A percentile compares a stretch with the other conserved stretches of the same genome.
Evolutionary conservation across 192 early-diverging fungal genomes (phyloP).

Genomic region (Gamsiella multidivaricata): DNA sequence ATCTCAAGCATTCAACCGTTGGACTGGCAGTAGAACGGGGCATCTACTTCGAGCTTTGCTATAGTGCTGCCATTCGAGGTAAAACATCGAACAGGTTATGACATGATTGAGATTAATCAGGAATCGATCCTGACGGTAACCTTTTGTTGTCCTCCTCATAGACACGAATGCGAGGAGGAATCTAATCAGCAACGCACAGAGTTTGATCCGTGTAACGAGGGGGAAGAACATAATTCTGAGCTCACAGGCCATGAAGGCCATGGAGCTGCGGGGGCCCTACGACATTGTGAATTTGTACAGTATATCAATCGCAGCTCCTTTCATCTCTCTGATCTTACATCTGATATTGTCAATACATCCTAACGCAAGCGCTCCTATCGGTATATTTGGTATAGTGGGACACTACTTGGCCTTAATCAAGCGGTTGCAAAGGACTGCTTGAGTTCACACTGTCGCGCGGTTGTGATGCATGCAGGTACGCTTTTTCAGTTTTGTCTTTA

Average conservation of each 20-base stretch:
- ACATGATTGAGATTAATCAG: not conserved
- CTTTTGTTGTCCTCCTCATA: constrained; percentile 28
- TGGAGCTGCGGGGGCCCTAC: constrained; percentile 79
- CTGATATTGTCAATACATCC: too few species aligned
- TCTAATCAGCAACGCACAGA: constrained; percentile 73
- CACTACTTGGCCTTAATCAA: constrained; percentile 70
- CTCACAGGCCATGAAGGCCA: constrained; percentile 72
- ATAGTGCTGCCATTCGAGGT: constrained; percentile 75
- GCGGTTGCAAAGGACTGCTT: constrained; percentile 65
- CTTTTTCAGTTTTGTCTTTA: not conserved
- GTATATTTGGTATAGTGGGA: constrained; percentile 55
- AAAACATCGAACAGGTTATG: not conserved
- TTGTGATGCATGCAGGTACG: constrained; percentile 66
- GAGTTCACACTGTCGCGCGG: constrained; percentile 65
- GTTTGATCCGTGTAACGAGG: constrained; percentile 73
- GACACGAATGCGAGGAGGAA: constrained; percentile 70
- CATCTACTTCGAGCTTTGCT: constrained; percentile 83
- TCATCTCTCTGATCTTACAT: too few species aligned
- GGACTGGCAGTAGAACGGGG: constrained; percentile 79
- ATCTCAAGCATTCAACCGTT: constrained; percentile 71
- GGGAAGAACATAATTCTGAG: constrained; percentile 84
- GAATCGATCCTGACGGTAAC: not conserved
- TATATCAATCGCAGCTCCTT: too few species aligned
- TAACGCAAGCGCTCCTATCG: too few species aligned
- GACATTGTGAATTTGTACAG: constrained; percentile 88